Evolutionary conservation across 768 basidiomycete species (phyloP).

Genomic region (Pleurotus sapidus): DNA sequence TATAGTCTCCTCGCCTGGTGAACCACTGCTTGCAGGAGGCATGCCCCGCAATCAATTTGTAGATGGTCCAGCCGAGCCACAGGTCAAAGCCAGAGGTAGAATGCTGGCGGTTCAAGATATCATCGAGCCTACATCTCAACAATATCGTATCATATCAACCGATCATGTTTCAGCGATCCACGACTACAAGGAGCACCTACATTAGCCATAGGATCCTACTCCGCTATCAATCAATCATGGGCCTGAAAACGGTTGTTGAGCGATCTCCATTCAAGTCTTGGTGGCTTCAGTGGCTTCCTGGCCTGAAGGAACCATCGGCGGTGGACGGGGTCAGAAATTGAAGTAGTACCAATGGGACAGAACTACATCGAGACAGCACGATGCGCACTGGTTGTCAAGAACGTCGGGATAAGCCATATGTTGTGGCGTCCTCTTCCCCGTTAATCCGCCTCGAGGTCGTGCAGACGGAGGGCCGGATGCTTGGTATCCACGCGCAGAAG

Average conservation of each 20-base stretch:
- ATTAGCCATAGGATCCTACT: not conserved
- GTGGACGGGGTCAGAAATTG: not conserved
- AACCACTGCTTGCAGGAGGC: too few species aligned
- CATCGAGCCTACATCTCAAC: conserved; percentile 6
- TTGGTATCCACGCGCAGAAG: not conserved
- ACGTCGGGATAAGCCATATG: not conserved
- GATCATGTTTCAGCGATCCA: conserved; percentile 8
- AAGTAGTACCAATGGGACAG: not conserved
- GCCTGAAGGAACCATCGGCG: not conserved
- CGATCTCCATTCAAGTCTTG: not conserved
- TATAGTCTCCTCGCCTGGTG: not conserved
- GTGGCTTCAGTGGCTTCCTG: not conserved
- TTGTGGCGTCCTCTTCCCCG: conserved; percentile 5
- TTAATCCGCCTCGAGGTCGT: conserved; percentile 3
- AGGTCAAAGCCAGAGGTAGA: too few species aligned
- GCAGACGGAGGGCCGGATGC: not conserved
- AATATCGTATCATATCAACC: conserved; percentile 6
- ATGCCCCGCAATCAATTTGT: too few species aligned
- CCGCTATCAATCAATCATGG: conserved; percentile 2
- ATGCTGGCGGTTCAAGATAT: too few species aligned
- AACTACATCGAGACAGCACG: not conserved
- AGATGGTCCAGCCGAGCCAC: too few species aligned
- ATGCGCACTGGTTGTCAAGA: not conserved
- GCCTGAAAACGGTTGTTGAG: not conserved
- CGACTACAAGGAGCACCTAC: not conserved